A percentile compares a stretch with the other conserved stretches of the same genome.
Conservation (phyloP, 2,329 filamentous ascomycete species). For the Pseudogymnoascus sp. region DNA sequence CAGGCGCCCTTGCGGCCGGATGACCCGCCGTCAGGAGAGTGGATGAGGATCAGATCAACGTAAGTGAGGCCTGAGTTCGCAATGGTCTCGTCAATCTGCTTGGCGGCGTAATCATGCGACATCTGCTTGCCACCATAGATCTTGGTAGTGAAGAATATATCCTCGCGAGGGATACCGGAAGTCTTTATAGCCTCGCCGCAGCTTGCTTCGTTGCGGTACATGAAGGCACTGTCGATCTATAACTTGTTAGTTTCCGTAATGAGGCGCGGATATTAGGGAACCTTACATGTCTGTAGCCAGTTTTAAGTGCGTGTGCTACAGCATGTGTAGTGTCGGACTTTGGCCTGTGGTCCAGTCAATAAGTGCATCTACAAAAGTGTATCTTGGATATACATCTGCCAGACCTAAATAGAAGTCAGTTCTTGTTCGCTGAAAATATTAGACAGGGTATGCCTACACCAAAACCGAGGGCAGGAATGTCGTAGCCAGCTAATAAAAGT, state of each 20-base stretch:
- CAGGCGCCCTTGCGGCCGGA: conserved; percentile 51
- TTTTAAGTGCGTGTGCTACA: conserved; percentile 42
- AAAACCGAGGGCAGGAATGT: conserved; percentile 53
- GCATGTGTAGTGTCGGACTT: neutral
- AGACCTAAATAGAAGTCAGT: conserved; percentile 5
- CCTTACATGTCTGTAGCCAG: conserved; percentile 49
- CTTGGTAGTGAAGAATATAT: conserved; percentile 58
- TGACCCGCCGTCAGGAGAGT: conserved; percentile 52
- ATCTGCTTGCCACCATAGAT: conserved; percentile 43
- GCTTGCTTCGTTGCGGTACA: conserved; percentile 50
- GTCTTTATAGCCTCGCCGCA: conserved; percentile 44
- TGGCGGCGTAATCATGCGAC: conserved; percentile 57
- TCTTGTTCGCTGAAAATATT: no score
- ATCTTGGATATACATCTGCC: neutral
- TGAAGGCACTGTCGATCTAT: conserved; percentile 49
- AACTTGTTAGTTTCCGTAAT: conserved; percentile 9
- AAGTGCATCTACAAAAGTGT: neutral
- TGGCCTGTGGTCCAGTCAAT: neutral
- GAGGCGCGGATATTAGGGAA: neutral
- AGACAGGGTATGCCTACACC: conserved; percentile 37
- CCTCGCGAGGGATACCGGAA: conserved; percentile 43
- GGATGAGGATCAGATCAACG: conserved; percentile 59
- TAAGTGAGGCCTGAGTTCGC: conserved; percentile 52
- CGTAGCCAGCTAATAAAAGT: conserved; percentile 39
- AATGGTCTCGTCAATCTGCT: conserved; percentile 56